Evolutionary conservation across 1,284 basidiomycete species (phyloP), one percentile per base, ranked within the genome.

Genomic region (Pseudozyma hubeiensis): DNA sequence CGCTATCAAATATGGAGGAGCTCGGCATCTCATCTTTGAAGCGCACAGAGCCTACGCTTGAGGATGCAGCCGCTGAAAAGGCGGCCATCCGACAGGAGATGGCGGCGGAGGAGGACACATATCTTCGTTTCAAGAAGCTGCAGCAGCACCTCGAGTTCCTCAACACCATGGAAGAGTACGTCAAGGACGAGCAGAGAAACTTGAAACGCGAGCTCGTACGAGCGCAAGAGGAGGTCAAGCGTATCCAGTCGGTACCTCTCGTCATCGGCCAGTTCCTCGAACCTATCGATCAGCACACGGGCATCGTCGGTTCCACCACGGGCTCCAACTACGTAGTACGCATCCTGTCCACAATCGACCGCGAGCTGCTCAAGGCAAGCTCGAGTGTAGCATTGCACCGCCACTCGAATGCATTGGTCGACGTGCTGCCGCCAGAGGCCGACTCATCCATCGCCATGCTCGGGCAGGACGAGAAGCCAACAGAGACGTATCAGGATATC

Each of bases 191-290:
- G 86, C 96, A 98, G 83, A 92, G 93, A 30, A 99, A 98, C 85
- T 89, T 99, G 64, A 97, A 98, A 85, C 91, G 96, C 63, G 97
- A 99, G 86, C 91, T 99, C 63, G 92, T 99, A 74, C 92, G 97
- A 65, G 97, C 97, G 0, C 96, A 99, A 83, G 97, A 99, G 86
- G 97, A 99, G 87, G 97, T 99, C 80, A 98, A 98, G 87, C 92
- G 97, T 60, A 99, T 99, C 84, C 95, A 99, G 87, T 94, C 93
- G 51, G 97, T 99, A 4, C 97, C 97, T 0, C 90, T 99, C n/a
- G 97, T 99, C 81, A 99, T 99, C 80, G 97, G 97, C 53, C 97
- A 99, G 85, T 99, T 99, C 88, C 89, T 99, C 45, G 97, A 99
- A 86, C 93, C 97, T 57, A 98, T 99, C 85, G 97, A 99, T 87